Conservation (phyloP, 1,284 basidiomycete species). For the Albatrellus sp. region DNA sequence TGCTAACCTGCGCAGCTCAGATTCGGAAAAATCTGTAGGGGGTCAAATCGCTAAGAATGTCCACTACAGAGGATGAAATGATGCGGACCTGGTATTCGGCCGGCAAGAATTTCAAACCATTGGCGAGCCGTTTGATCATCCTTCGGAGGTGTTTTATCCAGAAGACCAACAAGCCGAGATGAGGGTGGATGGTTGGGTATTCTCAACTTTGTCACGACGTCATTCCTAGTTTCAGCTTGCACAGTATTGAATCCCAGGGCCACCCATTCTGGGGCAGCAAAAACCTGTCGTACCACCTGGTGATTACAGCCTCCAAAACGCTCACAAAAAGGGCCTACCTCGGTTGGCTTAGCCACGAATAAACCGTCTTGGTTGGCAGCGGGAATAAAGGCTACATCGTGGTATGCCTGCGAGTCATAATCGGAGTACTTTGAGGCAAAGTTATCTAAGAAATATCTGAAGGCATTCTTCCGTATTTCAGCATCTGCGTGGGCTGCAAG, state of each 20-base stretch:
- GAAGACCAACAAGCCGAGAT: constrained; percentile 45
- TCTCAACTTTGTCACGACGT: constrained; percentile 56
- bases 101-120: constrained; percentile 73
- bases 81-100: constrained; percentile 50
- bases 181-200: constrained; percentile 68
- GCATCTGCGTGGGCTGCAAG: constrained; percentile 49
- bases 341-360: constrained; percentile 55
- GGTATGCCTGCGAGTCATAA: constrained; percentile 44
- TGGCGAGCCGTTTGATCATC: constrained; percentile 41
- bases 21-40: constrained; percentile 35
- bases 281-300: constrained; percentile 42
- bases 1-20: constrained; percentile 37
- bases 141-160: constrained; percentile 54
- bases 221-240: constrained; percentile 43
- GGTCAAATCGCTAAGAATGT: neutral
- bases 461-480: constrained; percentile 38
- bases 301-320: neutral
- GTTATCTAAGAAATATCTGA: constrained; percentile 75
- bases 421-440: constrained; percentile 48
- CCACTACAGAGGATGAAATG: neutral
- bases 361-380: constrained; percentile 38
- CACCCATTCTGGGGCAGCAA: constrained; percentile 58
- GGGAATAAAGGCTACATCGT: constrained; percentile 70
- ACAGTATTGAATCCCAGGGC: constrained; percentile 68
- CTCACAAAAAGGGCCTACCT: constrained; percentile 29